phyloP scores from a whole-genome alignment of 2,329 filamentous ascomycete species.

The Trichoderma lentiforme region DNA sequence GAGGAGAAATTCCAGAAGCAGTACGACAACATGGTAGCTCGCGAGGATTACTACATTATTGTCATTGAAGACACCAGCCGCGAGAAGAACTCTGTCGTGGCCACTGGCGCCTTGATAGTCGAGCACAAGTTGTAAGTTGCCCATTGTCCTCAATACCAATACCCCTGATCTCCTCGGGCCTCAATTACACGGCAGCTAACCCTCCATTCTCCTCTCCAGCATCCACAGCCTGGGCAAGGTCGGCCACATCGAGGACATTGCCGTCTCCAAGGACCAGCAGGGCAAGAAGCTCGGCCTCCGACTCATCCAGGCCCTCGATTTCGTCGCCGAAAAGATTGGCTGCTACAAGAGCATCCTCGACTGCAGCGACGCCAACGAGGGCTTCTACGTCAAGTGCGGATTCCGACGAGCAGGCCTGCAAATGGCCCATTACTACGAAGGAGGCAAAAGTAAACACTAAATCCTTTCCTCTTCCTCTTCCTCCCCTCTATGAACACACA shows the following conservation, averaged over 20 bases:
- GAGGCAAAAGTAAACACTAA: slow-evolving; percentile 45
- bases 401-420: slow-evolving; percentile 89
- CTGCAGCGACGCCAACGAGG: slow-evolving; percentile 93
- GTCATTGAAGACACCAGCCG: slow-evolving; percentile 71
- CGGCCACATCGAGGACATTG: slow-evolving; percentile 97
- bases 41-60: slow-evolving; percentile 80
- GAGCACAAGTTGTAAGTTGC: slow-evolving; percentile 82
- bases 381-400: slow-evolving; percentile 97
- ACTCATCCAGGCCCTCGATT: slow-evolving; percentile 91
- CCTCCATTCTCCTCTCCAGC: slow-evolving; percentile 37
- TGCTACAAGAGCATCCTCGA: slow-evolving; percentile 98
- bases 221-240: slow-evolving; percentile 80
- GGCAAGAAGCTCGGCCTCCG: slow-evolving; percentile 93
- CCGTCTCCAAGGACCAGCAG: slow-evolving; percentile 90
- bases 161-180: neutral
- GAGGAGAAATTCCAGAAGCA: slow-evolving; percentile 72
- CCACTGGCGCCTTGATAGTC: slow-evolving; percentile 83
- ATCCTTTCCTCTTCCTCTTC: neutral
- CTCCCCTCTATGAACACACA: neutral
- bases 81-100: slow-evolving; percentile 66
- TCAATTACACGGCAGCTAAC: slow-evolving; percentile 20
- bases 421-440: slow-evolving; percentile 93
- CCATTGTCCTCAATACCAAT: neutral
- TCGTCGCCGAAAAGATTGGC: slow-evolving; percentile 79
- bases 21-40: slow-evolving; percentile 75